Base-by-base conservation (phyloP, 2,329 filamentous ascomycete species). In the Neophaeococcomyces mojaviensis region DNA sequence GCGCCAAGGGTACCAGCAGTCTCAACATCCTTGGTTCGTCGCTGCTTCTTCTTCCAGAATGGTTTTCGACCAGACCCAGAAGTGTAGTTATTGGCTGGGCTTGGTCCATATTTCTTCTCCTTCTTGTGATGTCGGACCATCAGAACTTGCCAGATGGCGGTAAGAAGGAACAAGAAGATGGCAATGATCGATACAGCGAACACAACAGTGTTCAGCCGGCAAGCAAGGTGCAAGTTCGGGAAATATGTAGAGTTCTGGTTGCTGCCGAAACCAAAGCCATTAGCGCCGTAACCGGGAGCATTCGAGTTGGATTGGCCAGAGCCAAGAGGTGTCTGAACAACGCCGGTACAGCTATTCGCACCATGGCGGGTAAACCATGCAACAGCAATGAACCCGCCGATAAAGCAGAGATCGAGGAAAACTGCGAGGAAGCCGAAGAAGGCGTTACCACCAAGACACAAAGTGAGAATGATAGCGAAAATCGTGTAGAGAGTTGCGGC, bases 91-190 rank as follows among this genome's bases (percentile, higher is more conserved):
- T 84, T 84, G 52, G 68, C 64, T 18, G 81, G 81, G 39, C 72
- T 71, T 30, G 81, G 82, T 12, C 83, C 82, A 61, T 77, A 85
- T 44, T 78, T 78, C 70, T 84, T 86, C 68, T 86, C 82, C 58
- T 81, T 82, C 68, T 81, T 79, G 71, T 85, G 83, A 64, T 86
- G 74, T 49, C 81, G 79, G 56, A 77, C 77, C 37, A 90, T 76
- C 40, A 75, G 71, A 41, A 87, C 53, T 59, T 90, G 85, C 52
- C 84, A 71, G 48, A 81, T 61, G 43, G 85, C 79, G 40, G 85
- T 86, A 59, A 86, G 60, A 57, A 87, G 61, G 73, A 90, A 92
- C 66, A 90, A 81, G 68, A 86, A 88, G 81, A 85, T 80, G 59
- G 76, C 84, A 47, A 88, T 77, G 49, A 96, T 84, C 24, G 88